Conservation (phyloP, 192 early-diverging fungal species). For the Coemansia biformis region DNA sequence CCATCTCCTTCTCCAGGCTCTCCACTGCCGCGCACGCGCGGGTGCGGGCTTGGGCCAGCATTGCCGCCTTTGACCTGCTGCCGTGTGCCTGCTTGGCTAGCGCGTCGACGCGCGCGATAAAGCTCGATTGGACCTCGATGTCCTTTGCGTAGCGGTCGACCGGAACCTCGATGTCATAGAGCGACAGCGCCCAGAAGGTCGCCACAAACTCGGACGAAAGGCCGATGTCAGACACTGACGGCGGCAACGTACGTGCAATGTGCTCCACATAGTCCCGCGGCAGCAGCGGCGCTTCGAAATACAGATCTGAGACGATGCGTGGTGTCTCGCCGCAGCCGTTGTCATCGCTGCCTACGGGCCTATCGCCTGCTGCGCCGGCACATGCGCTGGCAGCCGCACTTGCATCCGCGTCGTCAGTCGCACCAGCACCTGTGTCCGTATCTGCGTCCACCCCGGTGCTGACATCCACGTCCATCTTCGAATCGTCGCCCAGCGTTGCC, state of each 20-base stretch:
- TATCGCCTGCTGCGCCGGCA: neutral
- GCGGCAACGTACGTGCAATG: slow-evolving; percentile 21
- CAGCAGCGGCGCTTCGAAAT: slow-evolving; percentile 38
- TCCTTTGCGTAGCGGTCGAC: slow-evolving; percentile 34
- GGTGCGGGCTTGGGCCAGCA: slow-evolving; percentile 19
- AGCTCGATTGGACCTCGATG: slow-evolving; percentile 15
- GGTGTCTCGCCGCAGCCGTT: slow-evolving; percentile 1
- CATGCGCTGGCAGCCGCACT: neutral
- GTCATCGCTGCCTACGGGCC: slow-evolving; percentile 11
- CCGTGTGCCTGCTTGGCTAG: slow-evolving; percentile 9
- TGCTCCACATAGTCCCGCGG: slow-evolving; percentile 36
- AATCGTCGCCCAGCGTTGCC: neutral
- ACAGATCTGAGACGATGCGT: slow-evolving; percentile 20
- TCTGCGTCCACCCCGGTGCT: neutral
- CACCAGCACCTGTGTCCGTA: neutral
- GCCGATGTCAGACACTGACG: slow-evolving; percentile 13
- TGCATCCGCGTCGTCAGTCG: neutral
- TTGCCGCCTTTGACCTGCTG: slow-evolving; percentile 23
- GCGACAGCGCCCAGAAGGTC: slow-evolving; percentile 36
- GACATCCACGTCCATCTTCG: neutral
- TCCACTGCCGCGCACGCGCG: slow-evolving; percentile 27
- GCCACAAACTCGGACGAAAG: slow-evolving; percentile 44
- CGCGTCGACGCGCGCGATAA: slow-evolving; percentile 32
- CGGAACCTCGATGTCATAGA: slow-evolving; percentile 41
- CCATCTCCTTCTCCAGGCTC: slow-evolving; percentile 29